Evolutionary conservation across 139 green algal genomes (phyloP).

Genomic region (Chlorella vulgaris): DNA sequence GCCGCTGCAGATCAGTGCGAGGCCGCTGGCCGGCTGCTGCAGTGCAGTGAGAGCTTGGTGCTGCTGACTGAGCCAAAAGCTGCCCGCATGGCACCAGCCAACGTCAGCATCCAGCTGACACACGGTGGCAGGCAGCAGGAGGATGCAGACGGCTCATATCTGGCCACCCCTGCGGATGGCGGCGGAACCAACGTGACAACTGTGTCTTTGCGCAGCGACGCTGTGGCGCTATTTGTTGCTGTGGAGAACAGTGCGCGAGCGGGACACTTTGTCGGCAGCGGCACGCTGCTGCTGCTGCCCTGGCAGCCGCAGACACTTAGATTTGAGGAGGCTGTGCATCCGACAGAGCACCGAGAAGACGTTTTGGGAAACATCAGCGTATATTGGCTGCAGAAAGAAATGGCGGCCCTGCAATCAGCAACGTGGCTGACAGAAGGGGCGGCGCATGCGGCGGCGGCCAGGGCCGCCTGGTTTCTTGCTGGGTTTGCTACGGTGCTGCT

Average conservation of each 20-base stretch:
- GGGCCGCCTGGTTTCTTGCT: too few relatives aligned
- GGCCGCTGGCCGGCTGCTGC: not conserved
- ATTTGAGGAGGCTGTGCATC: conserved; percentile 10
- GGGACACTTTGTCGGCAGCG: conserved; percentile 53
- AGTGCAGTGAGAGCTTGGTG: conserved; percentile 24
- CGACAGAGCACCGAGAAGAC: not conserved
- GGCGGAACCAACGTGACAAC: not conserved
- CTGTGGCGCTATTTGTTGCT: conserved; percentile 35
- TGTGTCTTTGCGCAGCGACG: conserved; percentile 18
- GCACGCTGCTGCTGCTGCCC: conserved; percentile 49
- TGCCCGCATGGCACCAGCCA: not conserved
- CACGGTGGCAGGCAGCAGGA: not conserved
- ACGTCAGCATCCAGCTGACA: not conserved
- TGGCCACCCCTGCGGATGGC: too few relatives aligned
- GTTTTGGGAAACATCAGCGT: too few relatives aligned
- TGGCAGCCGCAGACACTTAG: conserved; percentile 42
- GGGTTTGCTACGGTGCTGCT: too few relatives aligned
- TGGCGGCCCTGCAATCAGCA: not conserved
- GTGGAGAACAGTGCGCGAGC: conserved; percentile 26
- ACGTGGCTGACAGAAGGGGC: too few relatives aligned
- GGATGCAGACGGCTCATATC: not conserved
- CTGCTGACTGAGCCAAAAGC: conserved; percentile 33
- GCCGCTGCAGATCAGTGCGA: not conserved
- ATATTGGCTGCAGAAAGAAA: conserved; percentile 17
- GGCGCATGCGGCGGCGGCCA: too few relatives aligned